These are phyloP conservation scores for Rasamsonia emersonii DNA, from an alignment of 2,329 filamentous ascomycete species.

Conservation along the genomic window DNA sequence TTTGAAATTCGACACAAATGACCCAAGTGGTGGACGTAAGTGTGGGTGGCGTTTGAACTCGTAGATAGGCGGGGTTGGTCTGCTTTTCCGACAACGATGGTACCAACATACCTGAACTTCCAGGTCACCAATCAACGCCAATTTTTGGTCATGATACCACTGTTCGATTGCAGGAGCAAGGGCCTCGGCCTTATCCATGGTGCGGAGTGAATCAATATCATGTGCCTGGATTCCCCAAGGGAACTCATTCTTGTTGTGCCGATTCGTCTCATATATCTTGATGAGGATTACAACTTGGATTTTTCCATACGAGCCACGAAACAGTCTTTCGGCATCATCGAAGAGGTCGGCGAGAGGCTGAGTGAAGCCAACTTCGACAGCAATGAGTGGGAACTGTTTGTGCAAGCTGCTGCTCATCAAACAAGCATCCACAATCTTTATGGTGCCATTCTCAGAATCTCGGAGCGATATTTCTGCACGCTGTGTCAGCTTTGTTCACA, in stretches of 20 bases:
- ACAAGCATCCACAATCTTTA: not conserved
- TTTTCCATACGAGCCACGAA: not conserved
- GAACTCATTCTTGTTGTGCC: not conserved
- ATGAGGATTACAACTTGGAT: not conserved
- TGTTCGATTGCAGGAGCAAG: not conserved
- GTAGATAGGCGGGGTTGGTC: not conserved
- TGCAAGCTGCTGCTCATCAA: not conserved
- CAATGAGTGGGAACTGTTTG: not conserved
- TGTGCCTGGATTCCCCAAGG: not conserved
- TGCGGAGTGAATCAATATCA: not conserved
- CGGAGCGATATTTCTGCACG: not conserved
- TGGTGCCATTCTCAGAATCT: not conserved
- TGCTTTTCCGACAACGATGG: not conserved
- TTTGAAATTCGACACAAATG: not conserved
- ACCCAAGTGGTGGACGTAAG: not conserved
- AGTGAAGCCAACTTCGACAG: not conserved
- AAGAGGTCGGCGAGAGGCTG: not conserved
- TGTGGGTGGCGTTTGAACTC: not conserved
- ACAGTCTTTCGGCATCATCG: not conserved
- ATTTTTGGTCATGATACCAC: not conserved
- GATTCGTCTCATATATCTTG: not conserved
- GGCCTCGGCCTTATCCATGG: not conserved
- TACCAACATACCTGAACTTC: not conserved
- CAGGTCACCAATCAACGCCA: not conserved
- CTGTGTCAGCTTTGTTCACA: conserved; percentile 1